Evolutionary conservation across 495 filamentous ascomycete species (phyloP).

Genomic region (Tetracladium marchalianum): DNA sequence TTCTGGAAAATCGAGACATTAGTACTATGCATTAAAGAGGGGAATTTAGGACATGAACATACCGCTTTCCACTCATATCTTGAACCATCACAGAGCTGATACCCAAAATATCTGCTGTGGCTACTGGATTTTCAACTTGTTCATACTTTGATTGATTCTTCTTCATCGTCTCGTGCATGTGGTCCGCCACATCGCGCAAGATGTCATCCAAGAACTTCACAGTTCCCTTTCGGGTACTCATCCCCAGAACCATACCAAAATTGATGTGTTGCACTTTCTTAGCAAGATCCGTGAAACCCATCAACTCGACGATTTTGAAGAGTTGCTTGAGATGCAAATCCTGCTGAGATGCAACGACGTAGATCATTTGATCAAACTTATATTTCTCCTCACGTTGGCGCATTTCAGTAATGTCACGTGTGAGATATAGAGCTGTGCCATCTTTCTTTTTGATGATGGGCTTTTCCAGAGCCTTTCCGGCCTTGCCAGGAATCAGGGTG

Average conservation of each 20-base stretch:
- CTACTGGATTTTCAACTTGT: conserved; percentile 47
- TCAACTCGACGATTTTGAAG: conserved; percentile 53
- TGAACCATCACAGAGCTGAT: conserved; percentile 56
- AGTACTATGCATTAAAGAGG: not conserved
- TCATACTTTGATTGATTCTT: conserved; percentile 50
- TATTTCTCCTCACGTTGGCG: conserved; percentile 49
- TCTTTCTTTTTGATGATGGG: conserved; percentile 50
- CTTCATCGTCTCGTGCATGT: conserved; percentile 57
- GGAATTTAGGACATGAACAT: conserved; percentile 5
- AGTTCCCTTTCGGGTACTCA: conserved; percentile 53
- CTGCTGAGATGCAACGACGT: conserved; percentile 52
- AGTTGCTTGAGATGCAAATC: conserved; percentile 53
- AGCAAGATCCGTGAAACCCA: conserved; percentile 49
- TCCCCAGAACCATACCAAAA: conserved; percentile 52
- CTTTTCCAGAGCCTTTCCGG: conserved; percentile 45
- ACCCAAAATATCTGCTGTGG: conserved; percentile 46
- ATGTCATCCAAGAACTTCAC: conserved; percentile 52
- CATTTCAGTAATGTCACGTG: conserved; percentile 55
- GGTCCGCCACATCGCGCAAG: conserved; percentile 47
- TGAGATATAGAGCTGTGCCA: conserved; percentile 55
- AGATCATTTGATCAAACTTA: conserved; percentile 61
- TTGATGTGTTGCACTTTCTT: conserved; percentile 49
- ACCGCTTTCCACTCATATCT: conserved; percentile 57
- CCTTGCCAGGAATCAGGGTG: conserved; percentile 55
- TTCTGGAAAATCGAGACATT: conserved; percentile 23